Evolutionary conservation across 1,139 yeast species (phyloP), one percentile per base, ranked within the genome.

Genomic region (Debaryomyces fabryi): DNA sequence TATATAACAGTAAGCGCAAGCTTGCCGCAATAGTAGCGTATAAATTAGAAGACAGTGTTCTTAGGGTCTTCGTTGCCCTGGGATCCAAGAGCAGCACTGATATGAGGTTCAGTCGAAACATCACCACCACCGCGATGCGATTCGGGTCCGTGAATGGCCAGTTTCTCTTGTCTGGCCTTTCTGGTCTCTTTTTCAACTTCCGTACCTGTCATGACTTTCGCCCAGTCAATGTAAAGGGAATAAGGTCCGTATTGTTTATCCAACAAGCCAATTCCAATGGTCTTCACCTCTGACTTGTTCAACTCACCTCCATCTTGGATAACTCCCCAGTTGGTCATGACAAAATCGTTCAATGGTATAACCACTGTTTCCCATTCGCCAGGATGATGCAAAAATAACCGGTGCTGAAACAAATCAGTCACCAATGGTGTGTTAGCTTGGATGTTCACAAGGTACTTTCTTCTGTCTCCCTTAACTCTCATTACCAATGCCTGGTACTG

Each of bases 281-380:
- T 85, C 58, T 85, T 83, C 47, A 89, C 81, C 55, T 82, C 82
- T 29, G 81, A 74, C 57, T 81, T 81, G 62, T 88, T 86, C 62
- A 89, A 61, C 53, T 74, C 79, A 48, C 72, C 66, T 20, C 84
- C 84, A 53, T 85, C 88, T 69, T 86, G 93, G 49, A 89, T 84
- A 27, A 81, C 82, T 8, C 96, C 96, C 79, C 89, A 84, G 61
- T 87, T 88, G 29, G 96, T 89, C 69, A 88, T 75, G 49, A 88
- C 92, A 66, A 89, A 88, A 60, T 86, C 92, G 55, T 83, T 78
- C 49, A 89, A 72, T 44, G 95, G 91, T 35, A 88, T 83, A 34
- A 85, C 81, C 32, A 88, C 90, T 0, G 90, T 86, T 62, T 89
- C 96, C 96, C 96, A 89, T 54, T 82, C 77, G 3, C 92, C 92